Evolutionary conservation across 1,284 basidiomycete genomes (phyloP), one percentile per base, ranked within the genome.

Genomic region (Quambalaria eucalypti): DNA sequence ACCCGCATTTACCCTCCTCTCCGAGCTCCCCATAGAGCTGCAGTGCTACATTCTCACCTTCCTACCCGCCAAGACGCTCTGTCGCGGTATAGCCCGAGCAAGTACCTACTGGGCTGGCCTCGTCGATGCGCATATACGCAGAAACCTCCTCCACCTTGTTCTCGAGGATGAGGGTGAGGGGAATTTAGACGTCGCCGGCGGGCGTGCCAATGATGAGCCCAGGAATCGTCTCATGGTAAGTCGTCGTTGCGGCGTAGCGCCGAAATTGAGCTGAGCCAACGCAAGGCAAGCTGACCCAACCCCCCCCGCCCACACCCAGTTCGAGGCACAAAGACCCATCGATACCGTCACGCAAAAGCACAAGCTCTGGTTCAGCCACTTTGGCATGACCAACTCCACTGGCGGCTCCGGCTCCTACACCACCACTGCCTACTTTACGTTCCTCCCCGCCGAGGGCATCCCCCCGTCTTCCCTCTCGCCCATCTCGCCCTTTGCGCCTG

Each of bases 331-430:
- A n/a, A 44, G 66, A 2, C 66, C 66, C 12, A 69, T 69, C 40
- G 66, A 69, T 26, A 69, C 66, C 1, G 52, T 69, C 12, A 68
- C 63, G 7, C 58, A 63, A n/a, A 69, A 69, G 39, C 66, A 69
- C 25, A 51, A 40, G 1, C 53, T 69, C 42, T 56, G 58, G 9
- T 69, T 69, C 36, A 61, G 61, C 25, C 65, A 68, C 49, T 67
- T 69, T 52, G 56, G 52, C 28, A 33, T 40, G 1, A 56, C 53
- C 33, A 25, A 14, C 4, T 57, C 19, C 10, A 54, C 16, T 12
- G 30, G 19, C 14, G 26, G 42, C 31, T 10, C 25, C 5, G 26
- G 31, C 46, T 51, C 21, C 25, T 4, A 4, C 42, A 53, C 48
- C 5, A 47, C 52, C 28, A 19, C 39, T 7, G 54, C 39, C 7